A percentile compares a stretch with the other conserved stretches of the same genome.
phyloP scores from a whole-genome alignment of 148 eudicot genomes.

The Vaccinium macrocarpon region DNA sequence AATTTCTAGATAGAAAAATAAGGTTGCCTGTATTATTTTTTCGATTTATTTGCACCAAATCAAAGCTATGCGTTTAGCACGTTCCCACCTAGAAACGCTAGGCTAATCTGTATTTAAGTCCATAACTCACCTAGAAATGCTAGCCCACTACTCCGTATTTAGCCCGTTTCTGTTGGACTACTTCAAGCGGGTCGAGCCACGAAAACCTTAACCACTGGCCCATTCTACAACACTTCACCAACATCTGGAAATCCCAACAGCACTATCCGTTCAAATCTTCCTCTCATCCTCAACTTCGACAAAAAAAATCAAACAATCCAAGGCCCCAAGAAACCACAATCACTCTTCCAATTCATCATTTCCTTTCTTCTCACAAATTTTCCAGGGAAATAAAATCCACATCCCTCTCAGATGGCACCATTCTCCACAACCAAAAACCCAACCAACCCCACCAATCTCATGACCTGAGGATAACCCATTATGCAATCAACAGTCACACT shows the following conservation, averaged over 20 bases:
- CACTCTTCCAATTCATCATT: neutral
- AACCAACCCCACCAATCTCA: constrained; percentile 5
- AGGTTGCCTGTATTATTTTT: too few relatives aligned
- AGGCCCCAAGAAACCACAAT: neutral
- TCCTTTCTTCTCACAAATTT: neutral
- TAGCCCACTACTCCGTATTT: neutral
- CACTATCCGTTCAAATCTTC: neutral
- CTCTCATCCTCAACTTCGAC: neutral
- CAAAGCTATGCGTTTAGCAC: too few relatives aligned
- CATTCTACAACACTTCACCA: neutral
- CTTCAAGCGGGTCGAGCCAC: neutral
- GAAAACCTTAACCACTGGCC: too few relatives aligned
- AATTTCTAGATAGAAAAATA: too few relatives aligned
- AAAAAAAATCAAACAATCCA: neutral
- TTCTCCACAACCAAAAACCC: neutral
- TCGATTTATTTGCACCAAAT: too few relatives aligned
- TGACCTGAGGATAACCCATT: neutral
- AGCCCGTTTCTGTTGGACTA: neutral
- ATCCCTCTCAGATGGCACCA: constrained; percentile 5
- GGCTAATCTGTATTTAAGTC: too few relatives aligned
- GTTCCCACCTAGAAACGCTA: too few relatives aligned
- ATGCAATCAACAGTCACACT: constrained; percentile 40
- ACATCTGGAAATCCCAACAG: neutral
- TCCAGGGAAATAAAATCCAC: constrained; percentile 4
- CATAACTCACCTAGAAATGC: neutral